These are phyloP conservation scores for Datura wrightii DNA, from an alignment of 257 asterid species.

Conservation along the genomic window DNA sequence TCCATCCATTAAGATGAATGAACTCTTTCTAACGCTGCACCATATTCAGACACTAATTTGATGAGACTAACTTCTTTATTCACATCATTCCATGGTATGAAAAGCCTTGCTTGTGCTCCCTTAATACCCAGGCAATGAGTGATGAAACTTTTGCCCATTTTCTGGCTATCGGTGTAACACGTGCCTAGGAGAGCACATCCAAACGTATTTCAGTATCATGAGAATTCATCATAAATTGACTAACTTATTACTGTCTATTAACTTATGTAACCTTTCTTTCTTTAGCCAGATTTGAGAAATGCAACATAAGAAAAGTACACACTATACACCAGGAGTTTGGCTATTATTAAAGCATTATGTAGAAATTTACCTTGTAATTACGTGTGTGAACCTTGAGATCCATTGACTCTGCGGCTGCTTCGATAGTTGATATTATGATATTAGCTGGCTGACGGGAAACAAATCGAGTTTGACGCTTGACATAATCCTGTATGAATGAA, in stretches of 20 bases:
- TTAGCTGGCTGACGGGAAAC: constrained; percentile 86
- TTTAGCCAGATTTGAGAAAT: not conserved
- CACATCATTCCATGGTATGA: no score
- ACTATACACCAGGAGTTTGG: not conserved
- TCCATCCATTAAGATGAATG: no score
- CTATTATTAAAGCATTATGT: not conserved
- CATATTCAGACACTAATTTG: no score
- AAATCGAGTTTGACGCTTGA: constrained; percentile 90
- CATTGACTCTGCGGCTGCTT: constrained; percentile 78
- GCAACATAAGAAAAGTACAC: not conserved
- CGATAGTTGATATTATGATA: constrained; percentile 67
- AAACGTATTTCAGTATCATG: no score
- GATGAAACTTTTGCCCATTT: no score
- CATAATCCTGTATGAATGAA: constrained; percentile 62
- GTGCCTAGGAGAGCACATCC: no score
- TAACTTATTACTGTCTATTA: not conserved
- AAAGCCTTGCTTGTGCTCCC: no score
- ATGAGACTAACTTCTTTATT: no score
- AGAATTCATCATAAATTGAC: no score
- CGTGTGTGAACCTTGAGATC: constrained; percentile 80
- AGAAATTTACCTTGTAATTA: constrained; percentile 69
- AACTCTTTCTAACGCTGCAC: no score
- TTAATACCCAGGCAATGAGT: no score
- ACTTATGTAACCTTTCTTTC: not conserved
- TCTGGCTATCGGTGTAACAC: no score